These are phyloP conservation scores for Amniculicola lignicola DNA, from an alignment of 495 filamentous ascomycete species.

Conservation along the genomic window DNA sequence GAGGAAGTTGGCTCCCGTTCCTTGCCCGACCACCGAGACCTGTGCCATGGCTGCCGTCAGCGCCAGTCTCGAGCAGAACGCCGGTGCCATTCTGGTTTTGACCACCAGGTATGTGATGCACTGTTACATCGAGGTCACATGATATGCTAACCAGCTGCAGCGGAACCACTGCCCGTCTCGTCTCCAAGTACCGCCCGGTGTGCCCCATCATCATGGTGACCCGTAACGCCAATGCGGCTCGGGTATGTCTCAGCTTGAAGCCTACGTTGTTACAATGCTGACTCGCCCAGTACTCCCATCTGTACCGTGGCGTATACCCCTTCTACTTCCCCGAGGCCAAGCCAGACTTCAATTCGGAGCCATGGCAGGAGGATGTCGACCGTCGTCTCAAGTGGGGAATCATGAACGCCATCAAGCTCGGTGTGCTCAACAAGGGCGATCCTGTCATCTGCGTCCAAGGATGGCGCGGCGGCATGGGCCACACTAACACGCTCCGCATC, in stretches of 20 bases:
- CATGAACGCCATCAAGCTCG: conserved; percentile 74
- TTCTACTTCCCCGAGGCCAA: conserved; percentile 91
- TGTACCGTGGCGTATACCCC: conserved; percentile 97
- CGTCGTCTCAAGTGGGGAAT: conserved; percentile 95
- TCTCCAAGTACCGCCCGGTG: conserved; percentile 97
- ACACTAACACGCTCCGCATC: conserved; percentile 79
- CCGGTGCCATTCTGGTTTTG: conserved; percentile 88
- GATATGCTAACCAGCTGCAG: conserved; percentile 40
- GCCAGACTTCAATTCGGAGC: conserved; percentile 81
- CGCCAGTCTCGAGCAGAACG: conserved; percentile 90
- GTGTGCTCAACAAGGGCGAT: conserved; percentile 76
- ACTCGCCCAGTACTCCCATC: conserved; percentile 66
- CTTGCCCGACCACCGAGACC: conserved; percentile 81
- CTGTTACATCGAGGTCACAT: not conserved
- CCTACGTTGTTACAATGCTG: not conserved
- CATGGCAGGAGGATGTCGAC: conserved; percentile 99
- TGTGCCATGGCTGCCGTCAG: conserved; percentile 95
- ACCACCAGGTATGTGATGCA: conserved; percentile 67
- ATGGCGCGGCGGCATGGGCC: conserved; percentile 95
- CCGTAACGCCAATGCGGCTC: conserved; percentile 73
- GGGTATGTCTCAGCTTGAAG: conserved; percentile 48
- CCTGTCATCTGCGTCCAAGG: conserved; percentile 93
- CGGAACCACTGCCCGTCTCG: conserved; percentile 84
- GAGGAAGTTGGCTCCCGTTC: conserved; percentile 72
- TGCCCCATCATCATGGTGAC: conserved; percentile 99